These are phyloP conservation scores for Cyberlindnera petersonii DNA, from an alignment of 805 yeast genomes.

Conservation along the genomic window DNA sequence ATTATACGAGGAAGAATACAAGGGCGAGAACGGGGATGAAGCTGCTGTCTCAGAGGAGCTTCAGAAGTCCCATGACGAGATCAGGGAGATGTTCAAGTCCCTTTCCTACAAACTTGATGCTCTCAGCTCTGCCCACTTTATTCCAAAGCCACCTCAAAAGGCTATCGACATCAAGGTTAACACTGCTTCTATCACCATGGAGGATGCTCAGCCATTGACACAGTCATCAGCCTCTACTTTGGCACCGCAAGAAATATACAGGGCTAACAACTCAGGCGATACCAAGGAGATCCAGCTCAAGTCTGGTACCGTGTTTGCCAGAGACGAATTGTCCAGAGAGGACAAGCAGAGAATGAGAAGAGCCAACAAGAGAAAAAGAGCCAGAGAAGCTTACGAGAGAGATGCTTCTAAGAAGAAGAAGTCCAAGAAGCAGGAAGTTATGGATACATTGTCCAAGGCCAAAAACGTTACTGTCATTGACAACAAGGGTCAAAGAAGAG, in stretches of 20 bases:
- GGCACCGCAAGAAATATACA: constrained; percentile 94
- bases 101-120: constrained; percentile 78
- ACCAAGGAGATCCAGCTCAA: constrained; percentile 63
- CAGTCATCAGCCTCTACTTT: constrained; percentile 67
- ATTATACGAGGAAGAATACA: constrained; percentile 81
- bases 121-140: constrained; percentile 87
- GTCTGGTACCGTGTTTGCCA: constrained; percentile 76
- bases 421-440: constrained; percentile 56
- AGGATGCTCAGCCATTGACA: constrained; percentile 92
- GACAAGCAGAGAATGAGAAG: constrained; percentile 86
- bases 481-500: constrained; percentile 69
- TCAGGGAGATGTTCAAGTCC: constrained; percentile 56
- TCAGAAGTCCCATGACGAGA: constrained; percentile 72
- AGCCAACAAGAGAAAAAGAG: constrained; percentile 76
- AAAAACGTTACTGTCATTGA: constrained; percentile 78
- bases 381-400: constrained; percentile 43
- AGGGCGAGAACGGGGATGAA: constrained; percentile 48
- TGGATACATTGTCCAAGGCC: constrained; percentile 66
- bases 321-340: constrained; percentile 76
- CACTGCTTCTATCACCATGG: constrained; percentile 81
- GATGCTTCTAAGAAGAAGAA: constrained; percentile 39
- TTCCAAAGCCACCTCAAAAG: constrained; percentile 86
- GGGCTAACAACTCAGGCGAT: constrained; percentile 41
- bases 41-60: constrained; percentile 52
- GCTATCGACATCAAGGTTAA: constrained; percentile 78